Conservation (phyloP, 306 rosid genomes). For the Potentilla sterilis region DNA sequence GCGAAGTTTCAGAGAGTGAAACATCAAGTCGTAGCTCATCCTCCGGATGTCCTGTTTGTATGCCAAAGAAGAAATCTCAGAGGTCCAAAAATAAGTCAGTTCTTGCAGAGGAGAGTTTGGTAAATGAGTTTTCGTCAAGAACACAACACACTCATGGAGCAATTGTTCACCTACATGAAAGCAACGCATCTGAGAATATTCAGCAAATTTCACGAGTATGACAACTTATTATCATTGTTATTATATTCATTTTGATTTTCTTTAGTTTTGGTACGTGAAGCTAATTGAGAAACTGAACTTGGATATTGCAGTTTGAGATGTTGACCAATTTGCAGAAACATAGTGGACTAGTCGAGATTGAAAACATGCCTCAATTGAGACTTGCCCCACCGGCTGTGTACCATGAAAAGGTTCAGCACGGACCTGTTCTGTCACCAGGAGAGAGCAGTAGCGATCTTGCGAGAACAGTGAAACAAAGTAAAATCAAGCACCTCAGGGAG, state of each 20-base stretch:
- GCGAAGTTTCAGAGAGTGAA: constrained; percentile 69
- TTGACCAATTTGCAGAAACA: constrained; percentile 68
- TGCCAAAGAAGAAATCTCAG: constrained; percentile 66
- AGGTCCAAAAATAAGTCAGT: constrained; percentile 62
- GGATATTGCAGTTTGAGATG: constrained; percentile 83
- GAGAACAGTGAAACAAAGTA: constrained; percentile 44
- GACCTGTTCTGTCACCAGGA: constrained; percentile 47
- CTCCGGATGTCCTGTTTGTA: constrained; percentile 86
- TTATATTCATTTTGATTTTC: not conserved
- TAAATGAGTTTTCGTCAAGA: constrained; percentile 47
- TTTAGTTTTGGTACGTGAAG: constrained; percentile 15
- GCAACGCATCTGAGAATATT: constrained; percentile 53
- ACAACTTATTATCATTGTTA: constrained; percentile 7
- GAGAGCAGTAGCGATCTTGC: constrained; percentile 57
- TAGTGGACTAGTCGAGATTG: constrained; percentile 72
- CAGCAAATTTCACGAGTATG: constrained; percentile 82
- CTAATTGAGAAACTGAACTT: constrained; percentile 28
- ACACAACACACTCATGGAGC: constrained; percentile 53
- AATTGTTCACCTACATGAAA: constrained; percentile 53
- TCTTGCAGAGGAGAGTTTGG: constrained; percentile 52
- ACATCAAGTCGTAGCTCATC: constrained; percentile 44
- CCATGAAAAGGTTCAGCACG: constrained; percentile 83
- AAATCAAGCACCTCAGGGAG: constrained; percentile 58
- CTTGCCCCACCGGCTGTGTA: constrained; percentile 93
- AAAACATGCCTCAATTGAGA: constrained; percentile 73